Base-by-base conservation (phyloP, 2,329 filamentous ascomycete genomes). In the Chaetomium globosum region DNA sequence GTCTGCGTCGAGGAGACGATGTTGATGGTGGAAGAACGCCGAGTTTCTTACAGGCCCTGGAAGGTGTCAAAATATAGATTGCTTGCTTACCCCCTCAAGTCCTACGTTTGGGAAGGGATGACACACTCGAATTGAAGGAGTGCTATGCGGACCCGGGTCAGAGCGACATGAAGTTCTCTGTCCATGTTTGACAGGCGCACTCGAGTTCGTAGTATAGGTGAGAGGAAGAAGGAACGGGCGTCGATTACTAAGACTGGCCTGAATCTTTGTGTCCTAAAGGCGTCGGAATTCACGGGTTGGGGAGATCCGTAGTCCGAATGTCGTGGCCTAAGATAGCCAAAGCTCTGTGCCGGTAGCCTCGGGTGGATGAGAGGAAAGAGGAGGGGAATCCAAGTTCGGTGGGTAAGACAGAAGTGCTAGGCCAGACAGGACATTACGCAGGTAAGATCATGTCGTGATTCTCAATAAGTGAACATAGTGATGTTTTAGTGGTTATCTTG, bases 61-160 rank as follows among this genome's bases (percentile, higher is more conserved):
- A 30, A 21, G 1, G 7, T 31, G 43, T 54, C 33, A 30, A 10
- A 19, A 16, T 10, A 33, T 19, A 26, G 28, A n/a, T n/a, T n/a
- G n/a, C n/a, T n/a, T n/a, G n/a, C n/a, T n/a, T n/a, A n/a, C n/a
- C n/a, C n/a, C n/a, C n/a, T n/a, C n/a, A n/a, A 2, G 30, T 19
- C 33, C 21, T 49, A 23, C 23, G 13, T 16, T 7, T 43, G 10
- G 48, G 23, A 54, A 63, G 30, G 55, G 16, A 12, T 8, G 36
- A 78, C 81, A 70, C 74, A 83, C 81, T 81, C 75, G 53, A 77
- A 78, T 72, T 81, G 79, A 43, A 83, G 73, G 31, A 82, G 76
- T 31, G 80, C 81, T 66, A 84, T 79, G 67, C 81, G 80, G 66
- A 83, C 75, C 59, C 80, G 79, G 63, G 78, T 76, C 43, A 84